Base-by-base conservation (phyloP, 208 protist genomes). In the Trypanosoma cruzi region DNA sequence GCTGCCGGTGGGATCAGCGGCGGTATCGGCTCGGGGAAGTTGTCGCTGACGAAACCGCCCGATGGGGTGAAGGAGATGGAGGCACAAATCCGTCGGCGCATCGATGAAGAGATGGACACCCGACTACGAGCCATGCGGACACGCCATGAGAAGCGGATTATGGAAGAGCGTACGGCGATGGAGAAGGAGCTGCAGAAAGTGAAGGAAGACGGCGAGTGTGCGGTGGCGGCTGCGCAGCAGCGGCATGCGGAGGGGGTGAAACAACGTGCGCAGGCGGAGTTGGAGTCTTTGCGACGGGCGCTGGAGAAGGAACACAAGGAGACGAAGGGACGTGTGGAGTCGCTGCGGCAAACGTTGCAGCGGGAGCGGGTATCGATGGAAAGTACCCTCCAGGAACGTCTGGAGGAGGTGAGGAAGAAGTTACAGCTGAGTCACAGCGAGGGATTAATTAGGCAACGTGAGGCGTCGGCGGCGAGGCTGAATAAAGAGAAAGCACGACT, bases 1-100 rank as follows among this genome's bases (percentile, higher is more conserved):
- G 44, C 22, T 4, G 36, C 16, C 14, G 55, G 44, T 55, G 40
- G 46, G 1, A 28, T 37, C 37, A 22, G 34, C 36, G 37, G 24
- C 28, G 57, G 49, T 34, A 44, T 24, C 24, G 40, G 3, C 40
- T 4, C 37, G 24, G 60, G 60, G 46, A 64, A 31, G 20, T 28
- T 48, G 54, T 46, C 42, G 55, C 44, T 57, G 42, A 50, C 54
- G 46, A 75, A 68, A 42, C 11, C 40, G 29, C 40, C 37, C 14
- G 61, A 69, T 22, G 80, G 72, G n/a, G 59, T 83, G 40, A 82
- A 81, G 55, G 88, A 82, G n/a, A 57, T 82, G 31, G 88, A 94
- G 77, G 79, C 73, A 22, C 55, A 49, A 44, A 75, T 90, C 29
- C 70, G 81, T 16, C 79, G 81, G 48, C 77, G 81, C 13, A 65